Percentiles rank a stretch among this genome's conserved stretches.
Conservation (phyloP, 441 rosid genomes). For the Aquilaria agallochum region DNA sequence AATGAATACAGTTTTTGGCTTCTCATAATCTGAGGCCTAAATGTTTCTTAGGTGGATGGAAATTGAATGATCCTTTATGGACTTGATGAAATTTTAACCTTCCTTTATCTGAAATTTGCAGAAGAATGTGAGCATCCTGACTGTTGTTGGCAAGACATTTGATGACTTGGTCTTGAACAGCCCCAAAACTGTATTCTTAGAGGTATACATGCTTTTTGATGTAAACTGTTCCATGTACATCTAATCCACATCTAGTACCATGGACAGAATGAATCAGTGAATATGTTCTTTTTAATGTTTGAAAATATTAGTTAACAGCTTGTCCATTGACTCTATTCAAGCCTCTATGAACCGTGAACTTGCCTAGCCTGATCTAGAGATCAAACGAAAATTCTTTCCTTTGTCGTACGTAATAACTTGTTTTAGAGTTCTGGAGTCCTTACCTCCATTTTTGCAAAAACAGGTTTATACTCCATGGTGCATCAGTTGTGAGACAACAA, state of each 20-base stretch:
- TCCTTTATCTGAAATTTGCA: constrained; percentile 31
- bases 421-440: constrained; percentile 5
- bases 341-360: too few relatives aligned
- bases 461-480: constrained; percentile 93
- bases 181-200: constrained; percentile 69
- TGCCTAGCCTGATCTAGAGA: too few relatives aligned
- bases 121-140: constrained; percentile 48
- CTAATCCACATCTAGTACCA: too few relatives aligned
- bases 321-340: too few relatives aligned
- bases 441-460: constrained; percentile 10
- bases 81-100: background rate
- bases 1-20: too few relatives aligned
- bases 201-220: constrained; percentile 38
- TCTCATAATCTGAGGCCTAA: too few relatives aligned
- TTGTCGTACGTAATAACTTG: background rate
- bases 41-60: too few relatives aligned
- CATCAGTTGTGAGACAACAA: constrained; percentile 61
- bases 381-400: background rate
- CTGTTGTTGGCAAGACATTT: constrained; percentile 75
- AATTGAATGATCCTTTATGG: too few relatives aligned
- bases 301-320: too few relatives aligned
- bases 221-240: too few relatives aligned
- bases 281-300: too few relatives aligned
- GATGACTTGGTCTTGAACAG: constrained; percentile 68
- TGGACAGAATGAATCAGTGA: too few relatives aligned